phyloP scores from a whole-genome alignment of 768 basidiomycete genomes.

The Rhodotorula graminis region DNA sequence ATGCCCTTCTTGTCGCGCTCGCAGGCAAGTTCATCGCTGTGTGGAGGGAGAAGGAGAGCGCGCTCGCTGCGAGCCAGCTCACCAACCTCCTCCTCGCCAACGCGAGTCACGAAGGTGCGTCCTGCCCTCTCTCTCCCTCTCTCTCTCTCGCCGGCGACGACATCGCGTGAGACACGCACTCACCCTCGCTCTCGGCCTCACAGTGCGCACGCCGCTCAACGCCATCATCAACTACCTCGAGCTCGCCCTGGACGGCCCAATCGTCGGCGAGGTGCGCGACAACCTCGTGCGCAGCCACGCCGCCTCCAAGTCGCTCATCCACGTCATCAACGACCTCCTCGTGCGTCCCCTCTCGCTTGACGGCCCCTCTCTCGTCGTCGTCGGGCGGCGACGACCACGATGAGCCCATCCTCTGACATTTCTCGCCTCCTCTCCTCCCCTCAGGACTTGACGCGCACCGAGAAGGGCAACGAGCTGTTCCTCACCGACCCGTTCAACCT shows the following conservation, averaged over 20 bases:
- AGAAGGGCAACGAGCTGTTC: slow-evolving; percentile 67
- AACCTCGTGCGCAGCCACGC: slow-evolving; percentile 68
- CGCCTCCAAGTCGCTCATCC: slow-evolving; percentile 71
- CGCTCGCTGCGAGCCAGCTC: slow-evolving; percentile 64
- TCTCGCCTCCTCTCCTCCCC: neutral
- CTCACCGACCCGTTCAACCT: slow-evolving; percentile 74
- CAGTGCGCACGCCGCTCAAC: slow-evolving; percentile 70
- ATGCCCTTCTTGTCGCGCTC: slow-evolving; percentile 43
- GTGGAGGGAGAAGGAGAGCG: slow-evolving; percentile 75
- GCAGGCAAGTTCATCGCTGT: slow-evolving; percentile 63
- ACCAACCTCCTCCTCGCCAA: slow-evolving; percentile 72
- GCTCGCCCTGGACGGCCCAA: slow-evolving; percentile 67
- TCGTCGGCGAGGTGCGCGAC: slow-evolving; percentile 68
- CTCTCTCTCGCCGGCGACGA: too few species aligned
- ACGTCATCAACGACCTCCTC: slow-evolving; percentile 77
- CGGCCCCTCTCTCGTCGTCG: too few species aligned
- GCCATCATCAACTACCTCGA: slow-evolving; percentile 84
- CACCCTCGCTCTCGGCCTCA: neutral
- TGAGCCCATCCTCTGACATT: too few species aligned
- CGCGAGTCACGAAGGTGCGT: slow-evolving; percentile 70
- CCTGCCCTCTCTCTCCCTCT: neutral
- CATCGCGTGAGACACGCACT: too few species aligned
- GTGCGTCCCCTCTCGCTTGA: slow-evolving; percentile 45
- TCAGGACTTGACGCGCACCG: slow-evolving; percentile 65
- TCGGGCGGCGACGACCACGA: too few species aligned